phyloP scores from a whole-genome alignment of 352 stramenopile species.

The Pythium aphanidermatum region DNA sequence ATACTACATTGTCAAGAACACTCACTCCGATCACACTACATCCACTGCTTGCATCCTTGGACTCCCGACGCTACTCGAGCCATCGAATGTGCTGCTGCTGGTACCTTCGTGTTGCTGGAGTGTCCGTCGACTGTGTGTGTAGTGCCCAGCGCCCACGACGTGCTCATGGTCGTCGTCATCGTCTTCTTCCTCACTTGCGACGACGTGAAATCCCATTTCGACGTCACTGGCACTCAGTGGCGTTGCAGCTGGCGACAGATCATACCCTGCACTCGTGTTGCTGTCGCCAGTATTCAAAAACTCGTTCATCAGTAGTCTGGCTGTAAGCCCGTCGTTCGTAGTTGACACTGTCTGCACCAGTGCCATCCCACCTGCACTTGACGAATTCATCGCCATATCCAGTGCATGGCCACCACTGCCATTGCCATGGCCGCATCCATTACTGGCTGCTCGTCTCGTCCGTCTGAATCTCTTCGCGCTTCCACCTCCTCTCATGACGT shows the following conservation, averaged over 20 bases:
- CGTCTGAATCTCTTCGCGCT: too few relatives aligned
- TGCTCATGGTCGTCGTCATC: neutral
- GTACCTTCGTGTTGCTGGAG: slow-evolving; percentile 10
- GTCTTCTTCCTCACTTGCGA: slow-evolving; percentile 12
- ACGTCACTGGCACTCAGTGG: slow-evolving; percentile 13
- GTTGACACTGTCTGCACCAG: too few relatives aligned
- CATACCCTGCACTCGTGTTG: neutral
- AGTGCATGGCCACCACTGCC: slow-evolving; percentile 2
- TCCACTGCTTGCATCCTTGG: slow-evolving; percentile 8
- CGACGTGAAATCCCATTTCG: slow-evolving; percentile 18
- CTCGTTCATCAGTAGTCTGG: slow-evolving; percentile 19
- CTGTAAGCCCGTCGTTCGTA: slow-evolving; percentile 12
- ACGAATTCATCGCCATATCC: too few relatives aligned
- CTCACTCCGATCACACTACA: slow-evolving; percentile 10
- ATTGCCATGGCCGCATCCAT: neutral
- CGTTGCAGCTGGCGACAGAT: slow-evolving; percentile 5
- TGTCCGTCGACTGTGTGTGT: neutral
- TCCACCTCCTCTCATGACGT: slow-evolving; percentile 11
- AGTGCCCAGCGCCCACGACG: too few relatives aligned
- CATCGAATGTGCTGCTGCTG: slow-evolving; percentile 13
- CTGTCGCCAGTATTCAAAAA: slow-evolving; percentile 16
- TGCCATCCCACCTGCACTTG: too few relatives aligned
- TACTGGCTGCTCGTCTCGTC: neutral
- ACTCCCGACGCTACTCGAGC: slow-evolving; percentile 15
- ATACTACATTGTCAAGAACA: too few relatives aligned